Base-by-base conservation (phyloP, 1,284 basidiomycete genomes). In the Cryptococcus sp. region DNA sequence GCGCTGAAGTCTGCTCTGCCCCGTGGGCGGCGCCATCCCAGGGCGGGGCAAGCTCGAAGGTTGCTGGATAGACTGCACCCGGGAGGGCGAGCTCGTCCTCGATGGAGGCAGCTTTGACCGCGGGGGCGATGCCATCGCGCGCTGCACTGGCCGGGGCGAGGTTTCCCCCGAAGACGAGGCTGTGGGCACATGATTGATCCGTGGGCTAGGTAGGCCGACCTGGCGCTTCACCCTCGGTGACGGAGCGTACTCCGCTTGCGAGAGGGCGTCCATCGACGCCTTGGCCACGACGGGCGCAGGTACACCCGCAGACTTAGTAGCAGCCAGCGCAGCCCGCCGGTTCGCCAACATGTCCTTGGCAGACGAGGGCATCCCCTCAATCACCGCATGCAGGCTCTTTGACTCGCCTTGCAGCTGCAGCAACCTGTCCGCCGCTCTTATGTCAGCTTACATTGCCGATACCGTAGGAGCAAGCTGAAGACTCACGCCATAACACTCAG, bases 301-400 rank as follows among this genome's bases (percentile, higher is more conserved):
- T 21, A 51, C 53, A n/a, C 56, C 58, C 4, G 28, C 28, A 23
- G 64, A 54, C 52, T 70, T 71, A 18, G 65, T 57, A 0, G 71
- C 60, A 0, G 68, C 68, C 61, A 76, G 67, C 7, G 72, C 68
- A 11, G 71, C 71, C 20, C 66, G 50, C 43, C 73, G 64, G 56
- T 76, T 76, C n/a, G 71, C 71, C 18, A 76, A 61, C 73, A 76
- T 76, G 50, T 76, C 73, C 56, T 74, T 76, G 12, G 69, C 60
- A 2, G 65, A 62, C 2, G 63, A 57, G 5, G 72, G 67, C 63
- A 76, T 68, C 12, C 57, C 52, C 8, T 70, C 69, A 21, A 76
- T 56, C 1, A 76, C 69, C 0, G 63, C 63, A n/a, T 68, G 56
- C 1, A 76, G 63, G 23, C 50, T 66, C 47, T 63, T 62, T 0